phyloP scores from a whole-genome alignment of 2,329 filamentous ascomycete genomes.

The Colletotrichum neosansevieriae region DNA sequence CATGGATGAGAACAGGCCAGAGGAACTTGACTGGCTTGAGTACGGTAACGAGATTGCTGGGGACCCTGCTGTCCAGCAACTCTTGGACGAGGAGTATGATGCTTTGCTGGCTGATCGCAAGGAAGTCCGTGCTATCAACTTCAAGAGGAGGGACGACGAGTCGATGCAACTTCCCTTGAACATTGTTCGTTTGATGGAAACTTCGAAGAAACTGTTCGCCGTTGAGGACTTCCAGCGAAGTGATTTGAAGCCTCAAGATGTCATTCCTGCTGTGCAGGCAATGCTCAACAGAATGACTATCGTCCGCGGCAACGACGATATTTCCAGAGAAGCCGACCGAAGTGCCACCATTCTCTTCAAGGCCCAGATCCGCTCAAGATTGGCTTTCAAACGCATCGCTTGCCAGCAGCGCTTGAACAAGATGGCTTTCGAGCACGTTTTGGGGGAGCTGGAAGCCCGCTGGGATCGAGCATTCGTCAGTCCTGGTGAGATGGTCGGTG shows the following conservation, averaged over 20 bases:
- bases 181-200: slow-evolving; percentile 89
- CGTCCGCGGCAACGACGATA: slow-evolving; percentile 84
- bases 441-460: slow-evolving; percentile 90
- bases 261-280: slow-evolving; percentile 81
- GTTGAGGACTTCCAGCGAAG: slow-evolving; percentile 88
- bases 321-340: slow-evolving; percentile 87
- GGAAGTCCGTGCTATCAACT: slow-evolving; percentile 77
- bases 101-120: slow-evolving; percentile 79
- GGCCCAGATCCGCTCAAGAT: slow-evolving; percentile 85
- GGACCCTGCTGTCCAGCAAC: slow-evolving; percentile 86
- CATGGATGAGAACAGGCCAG: slow-evolving; percentile 72
- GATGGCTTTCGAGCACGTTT: slow-evolving; percentile 89
- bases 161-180: slow-evolving; percentile 94
- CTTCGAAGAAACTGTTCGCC: slow-evolving; percentile 89
- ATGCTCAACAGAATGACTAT: slow-evolving; percentile 84
- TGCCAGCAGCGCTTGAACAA: slow-evolving; percentile 88
- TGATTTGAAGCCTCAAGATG: slow-evolving; percentile 88
- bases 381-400: slow-evolving; percentile 94
- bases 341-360: slow-evolving; percentile 95
- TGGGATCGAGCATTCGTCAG: slow-evolving; percentile 89
- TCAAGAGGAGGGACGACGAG: slow-evolving; percentile 79
- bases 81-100: slow-evolving; percentile 91
- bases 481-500: slow-evolving; percentile 98
- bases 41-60: slow-evolving; percentile 88
- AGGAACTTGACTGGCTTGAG: slow-evolving; percentile 79